A percentile compares a stretch with the other conserved stretches of the same genome.
Evolutionary conservation across 1,284 basidiomycete genomes (phyloP).

Genomic region (Retiboletus flavoniger): DNA sequence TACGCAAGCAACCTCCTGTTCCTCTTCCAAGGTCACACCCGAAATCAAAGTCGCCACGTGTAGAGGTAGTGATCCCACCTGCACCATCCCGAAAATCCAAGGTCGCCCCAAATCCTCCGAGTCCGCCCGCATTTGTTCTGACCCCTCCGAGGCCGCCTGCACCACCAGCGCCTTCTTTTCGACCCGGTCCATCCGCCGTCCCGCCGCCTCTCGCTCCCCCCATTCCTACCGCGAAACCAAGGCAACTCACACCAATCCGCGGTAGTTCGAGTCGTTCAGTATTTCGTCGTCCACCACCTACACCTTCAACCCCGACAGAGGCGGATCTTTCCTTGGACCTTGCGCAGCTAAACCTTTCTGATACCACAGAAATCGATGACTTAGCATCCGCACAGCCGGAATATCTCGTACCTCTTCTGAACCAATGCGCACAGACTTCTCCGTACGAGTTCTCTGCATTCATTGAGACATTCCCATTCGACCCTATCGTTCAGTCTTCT

Average conservation of each 20-base stretch:
- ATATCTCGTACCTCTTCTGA: conserved; percentile 59
- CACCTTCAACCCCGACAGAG: conserved; percentile 49
- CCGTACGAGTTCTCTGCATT: conserved; percentile 77
- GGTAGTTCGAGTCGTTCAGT: conserved; percentile 38
- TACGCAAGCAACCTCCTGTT: conserved; percentile 6
- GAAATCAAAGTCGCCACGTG: conserved; percentile 19
- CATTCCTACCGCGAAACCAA: conserved; percentile 42
- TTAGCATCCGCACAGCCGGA: conserved; percentile 36
- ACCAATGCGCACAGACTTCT: conserved; percentile 63
- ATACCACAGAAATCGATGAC: conserved; percentile 14
- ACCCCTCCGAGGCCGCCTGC: conserved; percentile 8
- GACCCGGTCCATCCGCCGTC: background rate
- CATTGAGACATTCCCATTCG: conserved; percentile 73
- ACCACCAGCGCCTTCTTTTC: conserved; percentile 4
- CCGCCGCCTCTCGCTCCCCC: conserved; percentile 12
- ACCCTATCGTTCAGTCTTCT: conserved; percentile 51
- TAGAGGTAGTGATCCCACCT: conserved; percentile 43
- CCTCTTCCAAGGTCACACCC: conserved; percentile 15
- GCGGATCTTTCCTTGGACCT: conserved; percentile 59
- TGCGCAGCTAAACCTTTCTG: conserved; percentile 46
- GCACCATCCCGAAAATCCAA: conserved; percentile 15
- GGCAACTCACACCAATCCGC: conserved; percentile 70
- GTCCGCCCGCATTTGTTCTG: background rate
- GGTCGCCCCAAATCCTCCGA: conserved; percentile 3
- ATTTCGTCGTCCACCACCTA: conserved; percentile 41